Conservation (phyloP, 352 stramenopile genomes). For the Hyaloperonospora brassicae region DNA sequence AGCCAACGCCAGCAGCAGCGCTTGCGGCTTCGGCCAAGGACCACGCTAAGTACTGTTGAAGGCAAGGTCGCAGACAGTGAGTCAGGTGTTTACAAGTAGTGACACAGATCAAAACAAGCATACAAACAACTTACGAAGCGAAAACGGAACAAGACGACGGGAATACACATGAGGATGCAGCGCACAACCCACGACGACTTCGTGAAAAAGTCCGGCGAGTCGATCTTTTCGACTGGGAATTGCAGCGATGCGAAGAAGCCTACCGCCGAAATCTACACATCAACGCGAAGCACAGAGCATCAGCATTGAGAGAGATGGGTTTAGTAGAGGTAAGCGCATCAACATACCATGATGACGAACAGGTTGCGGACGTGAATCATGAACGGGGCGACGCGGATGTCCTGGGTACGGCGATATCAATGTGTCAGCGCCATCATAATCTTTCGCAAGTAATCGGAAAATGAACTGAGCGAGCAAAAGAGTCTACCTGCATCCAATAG, state of each 20-base stretch:
- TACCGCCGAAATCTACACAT: constrained; percentile 43
- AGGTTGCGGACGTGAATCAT: constrained; percentile 64
- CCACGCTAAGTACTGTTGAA: constrained; percentile 74
- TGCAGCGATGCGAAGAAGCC: constrained; percentile 70
- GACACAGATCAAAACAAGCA: not conserved
- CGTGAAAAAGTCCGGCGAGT: constrained; percentile 65
- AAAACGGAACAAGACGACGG: constrained; percentile 75
- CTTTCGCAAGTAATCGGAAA: not conserved
- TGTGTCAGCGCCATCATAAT: not conserved
- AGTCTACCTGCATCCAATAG: constrained; percentile 60
- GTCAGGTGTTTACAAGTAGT: not conserved
- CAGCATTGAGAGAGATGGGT: not conserved
- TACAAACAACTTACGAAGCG: constrained; percentile 52
- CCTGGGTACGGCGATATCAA: constrained; percentile 13
- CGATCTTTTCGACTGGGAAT: constrained; percentile 72
- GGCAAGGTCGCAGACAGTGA: not conserved
- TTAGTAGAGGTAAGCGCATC: not conserved
- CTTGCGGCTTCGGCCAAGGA: constrained; percentile 72
- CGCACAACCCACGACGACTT: constrained; percentile 48
- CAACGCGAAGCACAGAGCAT: not conserved
- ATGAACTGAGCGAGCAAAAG: not conserved
- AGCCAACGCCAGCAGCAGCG: constrained; percentile 68
- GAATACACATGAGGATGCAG: constrained; percentile 66
- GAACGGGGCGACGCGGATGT: constrained; percentile 54
- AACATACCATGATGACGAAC: constrained; percentile 58